These are phyloP conservation scores for Boeremia exigua DNA, from an alignment of 2,329 filamentous ascomycete species.

Conservation along the genomic window DNA sequence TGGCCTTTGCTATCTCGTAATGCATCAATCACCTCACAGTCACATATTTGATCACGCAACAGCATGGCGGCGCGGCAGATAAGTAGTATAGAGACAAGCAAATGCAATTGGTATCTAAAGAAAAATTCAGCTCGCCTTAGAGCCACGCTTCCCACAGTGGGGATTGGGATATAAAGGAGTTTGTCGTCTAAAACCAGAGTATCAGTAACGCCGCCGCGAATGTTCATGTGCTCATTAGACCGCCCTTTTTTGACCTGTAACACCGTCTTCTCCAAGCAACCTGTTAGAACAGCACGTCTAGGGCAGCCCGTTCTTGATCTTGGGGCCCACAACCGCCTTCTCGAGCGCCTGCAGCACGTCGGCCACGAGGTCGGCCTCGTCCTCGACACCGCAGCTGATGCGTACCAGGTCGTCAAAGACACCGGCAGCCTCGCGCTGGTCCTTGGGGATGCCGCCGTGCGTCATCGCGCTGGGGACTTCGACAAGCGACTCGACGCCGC, in stretches of 20 bases:
- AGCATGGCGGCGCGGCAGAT: not conserved
- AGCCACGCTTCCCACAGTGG: conserved; percentile 17
- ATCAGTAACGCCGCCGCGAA: conserved; percentile 16
- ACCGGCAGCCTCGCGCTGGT: conserved; percentile 88
- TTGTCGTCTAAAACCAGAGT: conserved; percentile 17
- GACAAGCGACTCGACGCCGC: conserved; percentile 88
- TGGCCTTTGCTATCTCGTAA: no score
- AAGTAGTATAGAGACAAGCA: not conserved
- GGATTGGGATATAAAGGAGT: conserved; percentile 22
- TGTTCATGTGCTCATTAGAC: conserved; percentile 18
- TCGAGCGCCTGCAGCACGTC: conserved; percentile 87
- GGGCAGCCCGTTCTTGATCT: conserved; percentile 39
- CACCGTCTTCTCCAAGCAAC: not conserved
- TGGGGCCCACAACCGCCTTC: conserved; percentile 66
- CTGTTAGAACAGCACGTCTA: not conserved
- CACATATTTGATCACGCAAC: not conserved
- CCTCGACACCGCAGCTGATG: conserved; percentile 93
- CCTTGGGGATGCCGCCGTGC: conserved; percentile 90
- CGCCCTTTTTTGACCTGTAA: conserved; percentile 16
- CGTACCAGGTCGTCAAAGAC: conserved; percentile 95
- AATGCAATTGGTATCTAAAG: conserved; percentile 15
- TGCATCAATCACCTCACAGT: no score
- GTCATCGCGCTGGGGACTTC: conserved; percentile 97
- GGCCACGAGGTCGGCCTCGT: conserved; percentile 78
- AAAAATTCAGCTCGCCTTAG: conserved; percentile 16